phyloP scores from a whole-genome alignment of 2,329 filamentous ascomycete genomes.

The Penicillium sp. region DNA sequence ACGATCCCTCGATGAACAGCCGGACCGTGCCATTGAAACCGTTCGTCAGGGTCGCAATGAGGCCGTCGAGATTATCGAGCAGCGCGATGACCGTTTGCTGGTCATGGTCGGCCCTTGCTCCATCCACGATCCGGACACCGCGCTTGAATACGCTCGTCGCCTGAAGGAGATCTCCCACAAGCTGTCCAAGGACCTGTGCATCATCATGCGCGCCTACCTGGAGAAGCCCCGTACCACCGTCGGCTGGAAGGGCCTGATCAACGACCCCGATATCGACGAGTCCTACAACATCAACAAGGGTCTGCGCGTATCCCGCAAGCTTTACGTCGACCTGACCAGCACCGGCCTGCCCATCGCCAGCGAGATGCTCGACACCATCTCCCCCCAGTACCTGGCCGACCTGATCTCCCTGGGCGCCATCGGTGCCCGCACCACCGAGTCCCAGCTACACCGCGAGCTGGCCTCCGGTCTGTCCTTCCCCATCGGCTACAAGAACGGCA shows the following conservation, averaged over 20 bases:
- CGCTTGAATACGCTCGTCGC: slow-evolving; percentile 79
- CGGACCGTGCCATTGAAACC: slow-evolving; percentile 37
- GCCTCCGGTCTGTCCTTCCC: slow-evolving; percentile 94
- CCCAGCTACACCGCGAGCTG: slow-evolving; percentile 91
- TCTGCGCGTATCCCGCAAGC: slow-evolving; percentile 80
- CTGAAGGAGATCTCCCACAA: slow-evolving; percentile 73
- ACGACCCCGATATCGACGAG: slow-evolving; percentile 96
- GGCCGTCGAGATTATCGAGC: slow-evolving; percentile 68
- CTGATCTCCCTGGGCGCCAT: slow-evolving; percentile 93
- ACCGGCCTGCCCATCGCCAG: slow-evolving; percentile 90
- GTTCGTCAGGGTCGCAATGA: slow-evolving; percentile 48
- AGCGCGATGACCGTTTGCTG: slow-evolving; percentile 75
- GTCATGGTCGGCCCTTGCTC: slow-evolving; percentile 96
- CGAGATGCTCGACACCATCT: slow-evolving; percentile 99
- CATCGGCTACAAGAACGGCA: slow-evolving; percentile 99
- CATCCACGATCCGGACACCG: slow-evolving; percentile 86
- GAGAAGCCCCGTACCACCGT: slow-evolving; percentile 98
- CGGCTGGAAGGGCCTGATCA: slow-evolving; percentile 98
- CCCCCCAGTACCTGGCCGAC: slow-evolving; percentile 94
- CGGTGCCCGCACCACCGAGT: slow-evolving; percentile 92
- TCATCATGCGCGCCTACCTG: slow-evolving; percentile 98
- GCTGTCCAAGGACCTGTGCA: slow-evolving; percentile 75
- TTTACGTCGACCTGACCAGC: slow-evolving; percentile 85
- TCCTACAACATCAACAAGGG: slow-evolving; percentile 99
- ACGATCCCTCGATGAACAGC: slow-evolving; percentile 26